Base-by-base conservation (phyloP, 306 rosid species). In the Rosa lucieae region DNA sequence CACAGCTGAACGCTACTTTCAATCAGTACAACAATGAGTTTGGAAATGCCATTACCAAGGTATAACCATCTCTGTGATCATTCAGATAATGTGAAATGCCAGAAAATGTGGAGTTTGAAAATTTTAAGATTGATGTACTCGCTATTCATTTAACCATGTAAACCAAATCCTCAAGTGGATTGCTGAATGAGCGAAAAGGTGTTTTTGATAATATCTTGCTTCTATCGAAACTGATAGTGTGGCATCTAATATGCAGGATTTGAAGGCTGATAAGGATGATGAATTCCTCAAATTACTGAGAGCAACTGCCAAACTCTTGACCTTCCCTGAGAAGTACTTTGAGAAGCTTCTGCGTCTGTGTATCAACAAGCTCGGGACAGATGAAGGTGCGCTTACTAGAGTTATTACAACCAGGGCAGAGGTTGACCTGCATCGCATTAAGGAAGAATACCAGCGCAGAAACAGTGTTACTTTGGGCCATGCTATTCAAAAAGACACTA, bases 341-440 rank as follows among this genome's bases (percentile, higher is more conserved):
- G 90, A 84, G 78, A 89, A 93, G 78, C 37, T 85, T 81, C 79
- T 89, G 52, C 80, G 99, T 70, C 73, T 76, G 84, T 92, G 91
- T 23, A 81, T 93, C 79, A 91, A 91, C 86, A 91, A 84, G 87
- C 3, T 77, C 51, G 98, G 99, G 52, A 95, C 97, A 32, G 98
- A 95, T 63, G 99, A 91, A 78, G 55, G 89, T 86, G 98, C 82
- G 6, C 96, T 93, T 46, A 86, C 98, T 15, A 90, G 99, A 83
- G 97, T 95, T 78, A 84, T 93, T 61, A 49, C 96, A 46, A 90
- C 96, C 74, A 84, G 98, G 82, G 96, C 98, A 10, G 99, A 95
- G 89, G 79, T 91, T 79, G 98, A 95, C 82, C 51, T 95, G 94
- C 74, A 82, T 55, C 86, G 93, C 55, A 90, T 95, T 70, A 89